Evolutionary conservation across 2,329 filamentous ascomycete species (phyloP).

Genomic region (Mycogone perniciosa): DNA sequence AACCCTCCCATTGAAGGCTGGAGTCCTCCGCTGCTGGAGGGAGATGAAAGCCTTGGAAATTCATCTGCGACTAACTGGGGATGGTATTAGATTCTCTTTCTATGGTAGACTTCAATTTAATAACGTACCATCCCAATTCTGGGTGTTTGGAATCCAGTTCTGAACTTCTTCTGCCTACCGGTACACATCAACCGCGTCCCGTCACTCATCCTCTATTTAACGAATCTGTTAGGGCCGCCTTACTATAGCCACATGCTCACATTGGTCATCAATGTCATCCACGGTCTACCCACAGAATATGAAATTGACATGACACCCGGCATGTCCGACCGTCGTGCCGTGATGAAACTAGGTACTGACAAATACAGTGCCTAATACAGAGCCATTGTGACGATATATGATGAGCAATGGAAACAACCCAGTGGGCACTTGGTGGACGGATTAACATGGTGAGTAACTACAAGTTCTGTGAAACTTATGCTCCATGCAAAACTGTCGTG

Average conservation of each 20-base stretch:
- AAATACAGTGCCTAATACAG: slow-evolving; percentile 82
- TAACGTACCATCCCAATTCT: too few species aligned
- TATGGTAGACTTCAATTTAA: too few species aligned
- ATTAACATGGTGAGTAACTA: slow-evolving; percentile 77
- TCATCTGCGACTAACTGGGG: slow-evolving; percentile 53
- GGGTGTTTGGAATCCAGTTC: too few species aligned
- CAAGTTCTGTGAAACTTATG: slow-evolving; percentile 43
- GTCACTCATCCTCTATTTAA: too few species aligned
- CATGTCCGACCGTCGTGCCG: slow-evolving; percentile 72
- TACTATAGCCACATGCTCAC: too few species aligned
- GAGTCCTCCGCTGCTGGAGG: slow-evolving; percentile 17
- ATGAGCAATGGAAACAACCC: slow-evolving; percentile 71
- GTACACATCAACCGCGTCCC: too few species aligned
- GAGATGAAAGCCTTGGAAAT: slow-evolving; percentile 21
- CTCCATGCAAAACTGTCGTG: background rate
- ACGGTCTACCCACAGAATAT: too few species aligned
- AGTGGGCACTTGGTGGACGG: slow-evolving; percentile 66
- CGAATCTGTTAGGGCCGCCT: too few species aligned
- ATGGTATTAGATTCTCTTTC: slow-evolving; percentile 68
- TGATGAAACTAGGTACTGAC: slow-evolving; percentile 71
- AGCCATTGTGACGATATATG: slow-evolving; percentile 80
- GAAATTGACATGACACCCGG: slow-evolving; percentile 89
- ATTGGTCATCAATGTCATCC: too few species aligned
- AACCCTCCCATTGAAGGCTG: slow-evolving; percentile 19
- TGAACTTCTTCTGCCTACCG: too few species aligned